Base-by-base conservation (phyloP, 176 grass and related monocot species). In the Otatea glauca region DNA sequence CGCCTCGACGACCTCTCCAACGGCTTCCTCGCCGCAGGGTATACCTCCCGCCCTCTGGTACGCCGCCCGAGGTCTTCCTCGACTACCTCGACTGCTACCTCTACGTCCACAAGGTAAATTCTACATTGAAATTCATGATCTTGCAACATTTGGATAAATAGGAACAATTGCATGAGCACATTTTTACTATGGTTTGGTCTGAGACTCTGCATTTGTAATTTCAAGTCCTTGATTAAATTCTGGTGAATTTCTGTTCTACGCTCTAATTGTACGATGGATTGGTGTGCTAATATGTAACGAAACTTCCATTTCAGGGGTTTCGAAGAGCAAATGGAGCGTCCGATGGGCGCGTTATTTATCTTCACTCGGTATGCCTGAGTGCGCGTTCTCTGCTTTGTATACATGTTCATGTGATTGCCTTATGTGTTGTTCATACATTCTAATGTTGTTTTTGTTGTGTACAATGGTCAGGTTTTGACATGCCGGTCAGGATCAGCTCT, bases 31-130 rank as follows among this genome's bases (percentile, higher is more conserved):
- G 68, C 84, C 77, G 65, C 72, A 4, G 79, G 84, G 21, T 92
- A 92, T n/a, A n/a, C 72, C 85, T 95, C 38, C 95, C 91, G 3
- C 92, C 92, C 56, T n/a, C 35, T 6, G 65, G 87, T 0, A 54
- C 89, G 27, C 35, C 92, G 35, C 89, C 95, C 0, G 89, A 91
- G 75, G 80, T 92, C 68, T 97, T 93, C 86, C 80, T 97, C 21
- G 87, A 75, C 4, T 77, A 97, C 48, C 84, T 97, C 65, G 92
- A 94, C 75, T 86, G 88, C 86, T 98, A 87, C 78, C 84, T 98
- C 68, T 98, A 93, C 80, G 82, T 90, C 35, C 74, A 94, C 66
- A 94, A 92, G 87, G 92, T 91, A 87, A 50, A 74, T 61, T 43
- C n/a, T 42, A 42, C 13, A 27, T 14, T 70, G 20, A 18, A 38